A percentile compares a stretch with the other conserved stretches of the same genome.
phyloP scores from a whole-genome alignment of 2,329 filamentous ascomycete genomes.

The Cercospora zeina region DNA sequence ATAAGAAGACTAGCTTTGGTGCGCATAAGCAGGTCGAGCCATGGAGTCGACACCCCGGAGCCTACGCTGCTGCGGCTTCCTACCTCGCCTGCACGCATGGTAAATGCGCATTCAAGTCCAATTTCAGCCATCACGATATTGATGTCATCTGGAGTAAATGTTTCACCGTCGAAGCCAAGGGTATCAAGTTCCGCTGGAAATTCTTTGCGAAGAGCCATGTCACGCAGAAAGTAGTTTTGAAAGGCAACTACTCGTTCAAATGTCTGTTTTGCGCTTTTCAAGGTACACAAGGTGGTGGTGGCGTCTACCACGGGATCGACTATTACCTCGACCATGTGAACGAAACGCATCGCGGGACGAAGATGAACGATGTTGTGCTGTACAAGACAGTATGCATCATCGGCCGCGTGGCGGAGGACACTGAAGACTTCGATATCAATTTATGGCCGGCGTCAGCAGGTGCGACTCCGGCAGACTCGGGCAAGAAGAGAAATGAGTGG shows the following conservation, averaged over 20 bases:
- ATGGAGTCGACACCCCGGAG: conserved; percentile 33
- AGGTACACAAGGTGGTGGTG: conserved; percentile 35
- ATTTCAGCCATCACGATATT: conserved; percentile 40
- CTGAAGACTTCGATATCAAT: conserved; percentile 53
- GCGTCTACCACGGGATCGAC: conserved; percentile 45
- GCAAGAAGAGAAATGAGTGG: conserved; percentile 24
- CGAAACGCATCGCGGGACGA: conserved; percentile 39
- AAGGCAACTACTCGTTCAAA: conserved; percentile 42
- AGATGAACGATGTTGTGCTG: conserved; percentile 42
- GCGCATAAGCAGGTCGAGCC: conserved; percentile 33
- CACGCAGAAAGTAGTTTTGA: conserved; percentile 38
- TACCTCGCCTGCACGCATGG: conserved; percentile 44
- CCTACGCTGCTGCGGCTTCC: conserved; percentile 31
- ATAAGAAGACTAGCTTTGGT: conserved; percentile 37
- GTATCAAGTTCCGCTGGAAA: conserved; percentile 49
- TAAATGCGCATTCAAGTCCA: conserved; percentile 49
- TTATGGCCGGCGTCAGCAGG: conserved; percentile 40
- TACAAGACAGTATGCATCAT: conserved; percentile 49
- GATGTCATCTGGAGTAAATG: conserved; percentile 36
- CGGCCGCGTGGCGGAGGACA: conserved; percentile 42
- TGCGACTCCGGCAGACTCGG: not conserved
- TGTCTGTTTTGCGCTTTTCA: conserved; percentile 52
- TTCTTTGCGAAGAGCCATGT: conserved; percentile 53
- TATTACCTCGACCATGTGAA: conserved; percentile 50
- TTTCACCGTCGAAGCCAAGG: conserved; percentile 32